Evolutionary conservation across 2,329 filamentous ascomycete species (phyloP).

Genomic region (Trichoderma koningii): DNA sequence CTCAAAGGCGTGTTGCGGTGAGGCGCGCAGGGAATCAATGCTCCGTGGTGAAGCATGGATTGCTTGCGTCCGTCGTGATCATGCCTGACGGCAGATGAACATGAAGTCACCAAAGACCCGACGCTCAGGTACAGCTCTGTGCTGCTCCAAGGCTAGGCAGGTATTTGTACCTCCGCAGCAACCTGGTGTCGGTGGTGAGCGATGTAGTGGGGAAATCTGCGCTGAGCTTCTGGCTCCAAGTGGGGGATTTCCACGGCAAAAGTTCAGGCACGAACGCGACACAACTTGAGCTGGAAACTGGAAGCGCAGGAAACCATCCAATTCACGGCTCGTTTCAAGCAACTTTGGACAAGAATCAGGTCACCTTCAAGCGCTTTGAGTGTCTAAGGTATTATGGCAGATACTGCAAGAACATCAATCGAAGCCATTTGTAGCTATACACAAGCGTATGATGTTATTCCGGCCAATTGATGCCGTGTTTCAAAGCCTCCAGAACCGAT

Average conservation of each 20-base stretch:
- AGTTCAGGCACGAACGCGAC: background rate
- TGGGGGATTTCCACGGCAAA: constrained; percentile 2
- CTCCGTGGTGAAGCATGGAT: background rate
- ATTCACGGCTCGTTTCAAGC: too few species aligned
- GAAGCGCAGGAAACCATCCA: background rate
- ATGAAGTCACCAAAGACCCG: constrained; percentile 14
- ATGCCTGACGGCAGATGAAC: constrained; percentile 11
- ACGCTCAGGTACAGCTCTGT: background rate
- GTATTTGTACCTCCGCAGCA: constrained; percentile 1
- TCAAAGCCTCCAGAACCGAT: too few species aligned
- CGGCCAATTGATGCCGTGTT: too few species aligned
- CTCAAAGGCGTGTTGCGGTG: background rate
- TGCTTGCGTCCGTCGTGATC: background rate
- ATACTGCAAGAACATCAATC: too few species aligned
- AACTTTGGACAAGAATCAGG: too few species aligned
- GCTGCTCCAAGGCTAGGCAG: background rate
- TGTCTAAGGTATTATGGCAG: too few species aligned
- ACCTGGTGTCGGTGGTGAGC: background rate
- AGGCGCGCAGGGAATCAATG: background rate
- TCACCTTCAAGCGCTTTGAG: too few species aligned
- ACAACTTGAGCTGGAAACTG: background rate
- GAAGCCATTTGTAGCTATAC: too few species aligned
- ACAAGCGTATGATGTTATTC: too few species aligned
- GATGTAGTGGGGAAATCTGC: constrained; percentile 17
- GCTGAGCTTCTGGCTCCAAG: background rate